These are phyloP conservation scores for Sporothrix curviconia DNA, from an alignment of 2,329 filamentous ascomycete genomes.

Conservation along the genomic window DNA sequence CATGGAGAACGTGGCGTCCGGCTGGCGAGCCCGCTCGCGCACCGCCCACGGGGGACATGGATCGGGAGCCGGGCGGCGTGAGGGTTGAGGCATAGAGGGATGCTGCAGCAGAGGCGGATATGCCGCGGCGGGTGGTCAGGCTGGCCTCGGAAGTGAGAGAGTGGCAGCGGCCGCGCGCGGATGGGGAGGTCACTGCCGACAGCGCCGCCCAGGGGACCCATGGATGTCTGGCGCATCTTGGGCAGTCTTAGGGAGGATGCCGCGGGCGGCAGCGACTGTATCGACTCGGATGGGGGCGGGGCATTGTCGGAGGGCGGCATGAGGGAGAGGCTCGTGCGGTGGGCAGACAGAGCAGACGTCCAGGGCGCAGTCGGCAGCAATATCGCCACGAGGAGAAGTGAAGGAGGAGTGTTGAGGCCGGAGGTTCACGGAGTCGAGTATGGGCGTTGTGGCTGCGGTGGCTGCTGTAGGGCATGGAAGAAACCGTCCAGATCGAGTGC, in stretches of 20 bases:
- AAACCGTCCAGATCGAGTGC: too few species aligned
- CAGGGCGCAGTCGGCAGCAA: too few species aligned
- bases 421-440: not conserved
- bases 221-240: conserved; percentile 54
- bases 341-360: too few species aligned
- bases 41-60: conserved; percentile 55
- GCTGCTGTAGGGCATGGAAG: too few species aligned
- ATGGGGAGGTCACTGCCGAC: not conserved
- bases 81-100: conserved; percentile 59
- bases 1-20: conserved; percentile 42
- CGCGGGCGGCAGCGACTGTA: conserved; percentile 63
- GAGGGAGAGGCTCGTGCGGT: conserved; percentile 29
- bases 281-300: conserved; percentile 57
- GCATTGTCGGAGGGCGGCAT: conserved; percentile 65
- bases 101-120: conserved; percentile 53
- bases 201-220: conserved; percentile 19
- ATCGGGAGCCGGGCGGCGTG: conserved; percentile 61
- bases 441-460: too few species aligned
- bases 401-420: not conserved
- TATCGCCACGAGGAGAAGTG: too few species aligned
- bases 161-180: conserved; percentile 27
- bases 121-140: conserved; percentile 45
- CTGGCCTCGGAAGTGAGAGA: conserved; percentile 47
- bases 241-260: conserved; percentile 54
- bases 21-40: conserved; percentile 43